Conservation (phyloP, 2,329 filamentous ascomycete species). For the Verticillium isaacii region DNA sequence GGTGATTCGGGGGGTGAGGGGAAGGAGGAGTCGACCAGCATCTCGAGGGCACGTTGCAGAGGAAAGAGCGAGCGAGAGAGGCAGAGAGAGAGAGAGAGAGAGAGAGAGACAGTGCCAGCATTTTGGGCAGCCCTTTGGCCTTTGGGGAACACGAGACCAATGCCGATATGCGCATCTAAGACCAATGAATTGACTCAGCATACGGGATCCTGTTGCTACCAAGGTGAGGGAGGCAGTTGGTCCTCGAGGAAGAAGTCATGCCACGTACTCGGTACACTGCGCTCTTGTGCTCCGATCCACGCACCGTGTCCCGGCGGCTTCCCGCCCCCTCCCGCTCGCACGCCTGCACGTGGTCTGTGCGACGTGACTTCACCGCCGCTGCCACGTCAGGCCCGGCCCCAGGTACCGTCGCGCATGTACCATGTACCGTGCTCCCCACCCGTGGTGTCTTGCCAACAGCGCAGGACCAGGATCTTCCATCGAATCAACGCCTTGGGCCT, state of each 20-base stretch:
- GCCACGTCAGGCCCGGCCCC: conserved; percentile 11
- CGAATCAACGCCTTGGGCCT: not conserved
- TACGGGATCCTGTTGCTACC: too few relatives aligned
- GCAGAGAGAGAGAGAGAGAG: too few relatives aligned
- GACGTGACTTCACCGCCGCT: conserved; percentile 11
- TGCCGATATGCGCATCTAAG: too few relatives aligned
- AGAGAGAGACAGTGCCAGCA: too few relatives aligned
- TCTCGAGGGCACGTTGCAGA: too few relatives aligned
- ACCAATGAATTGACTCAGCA: too few relatives aligned
- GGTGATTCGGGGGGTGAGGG: not conserved
- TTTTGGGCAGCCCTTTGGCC: too few relatives aligned
- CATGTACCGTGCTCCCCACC: not conserved
- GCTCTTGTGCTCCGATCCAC: not conserved
- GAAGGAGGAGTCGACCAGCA: too few relatives aligned
- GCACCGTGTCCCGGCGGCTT: not conserved
- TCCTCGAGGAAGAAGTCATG: not conserved
- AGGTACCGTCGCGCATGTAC: not conserved
- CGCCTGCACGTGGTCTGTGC: not conserved
- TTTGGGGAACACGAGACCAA: too few relatives aligned
- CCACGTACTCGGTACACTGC: not conserved
- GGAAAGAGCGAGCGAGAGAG: too few relatives aligned
- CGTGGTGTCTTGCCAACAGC: not conserved
- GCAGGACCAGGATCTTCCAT: not conserved
- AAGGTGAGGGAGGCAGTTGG: too few relatives aligned
- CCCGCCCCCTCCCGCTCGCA: not conserved